Base-by-base conservation (phyloP, 2,329 filamentous ascomycete genomes). In the Kalaharituber pfeilii region DNA sequence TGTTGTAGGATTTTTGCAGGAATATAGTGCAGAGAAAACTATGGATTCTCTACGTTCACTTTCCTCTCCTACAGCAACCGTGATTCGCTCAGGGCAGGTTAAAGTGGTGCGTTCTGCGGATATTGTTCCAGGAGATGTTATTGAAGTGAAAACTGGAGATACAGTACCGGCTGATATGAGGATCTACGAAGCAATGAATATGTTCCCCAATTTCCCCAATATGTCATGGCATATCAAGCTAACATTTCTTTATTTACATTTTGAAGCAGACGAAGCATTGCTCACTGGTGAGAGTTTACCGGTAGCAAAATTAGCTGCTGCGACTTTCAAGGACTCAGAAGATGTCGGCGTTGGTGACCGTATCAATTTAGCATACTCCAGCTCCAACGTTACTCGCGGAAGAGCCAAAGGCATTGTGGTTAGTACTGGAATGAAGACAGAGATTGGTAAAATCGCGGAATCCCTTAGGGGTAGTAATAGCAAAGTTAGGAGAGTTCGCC, bases 401-500 rank as follows among this genome's bases (percentile, higher is more conserved):
- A 74, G 78, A 53, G 78, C 75, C 20, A 73, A 69, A 28, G 79
- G 77, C 53, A 72, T 81, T 53, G 76, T 79, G 11, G 75, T 78
- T 60, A 74, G 75, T 18, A 80, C 75, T 18, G 78, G 72, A 18
- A 77, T 78, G 72, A 68, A 71, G 59, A 81, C 77, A 26, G 77
- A 80, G 64, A 78, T 82, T 50, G 79, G 79, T 33, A 75, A 76
- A 36, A 84, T 84, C 57, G 80, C 80, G 1, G 71, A 71, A 55
- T 69, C 77, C 30, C 74, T 88, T 45, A 78, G 80, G 53, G 75
- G 77, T 24, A 74, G 74, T 59, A 74, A 77, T 55, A 76, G 70
- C 51, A 73, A 69, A 58, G 67, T 68, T 42, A 71, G 75, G 1
- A 70, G 67, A 0, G 73, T 77, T 39, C 75, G 76, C 69, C 71